phyloP scores from a whole-genome alignment of 2,329 filamentous ascomycete genomes.

The Fusarium solani-melongenae region DNA sequence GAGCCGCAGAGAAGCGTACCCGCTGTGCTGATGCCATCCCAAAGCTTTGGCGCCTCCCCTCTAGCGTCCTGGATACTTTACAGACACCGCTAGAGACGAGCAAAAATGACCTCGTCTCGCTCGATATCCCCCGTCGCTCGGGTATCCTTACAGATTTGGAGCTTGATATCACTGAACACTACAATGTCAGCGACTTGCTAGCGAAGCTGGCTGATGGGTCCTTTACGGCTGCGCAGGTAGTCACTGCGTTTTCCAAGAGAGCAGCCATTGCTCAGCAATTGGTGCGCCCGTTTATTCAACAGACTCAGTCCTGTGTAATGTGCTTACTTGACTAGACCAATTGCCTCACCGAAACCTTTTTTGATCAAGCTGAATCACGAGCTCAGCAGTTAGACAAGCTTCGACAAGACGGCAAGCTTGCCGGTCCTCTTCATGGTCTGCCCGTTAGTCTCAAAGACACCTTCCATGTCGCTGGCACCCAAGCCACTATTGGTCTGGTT shows the following conservation, averaged over 20 bases:
- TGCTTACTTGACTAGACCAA: slow-evolving; percentile 31
- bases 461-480: slow-evolving; percentile 9
- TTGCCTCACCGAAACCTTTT: slow-evolving; percentile 59
- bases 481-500: slow-evolving; percentile 15
- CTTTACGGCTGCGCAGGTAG: slow-evolving; percentile 51
- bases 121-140: slow-evolving; percentile 29
- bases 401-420: slow-evolving; percentile 8
- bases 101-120: slow-evolving; percentile 20
- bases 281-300: slow-evolving; percentile 20
- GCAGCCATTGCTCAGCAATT: slow-evolving; percentile 44
- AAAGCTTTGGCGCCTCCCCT: slow-evolving; percentile 14
- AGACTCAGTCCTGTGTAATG: not conserved
- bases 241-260: slow-evolving; percentile 46
- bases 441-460: slow-evolving; percentile 23
- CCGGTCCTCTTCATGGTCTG: slow-evolving; percentile 33
- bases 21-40: slow-evolving; percentile 12
- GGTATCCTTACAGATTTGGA: slow-evolving; percentile 56
- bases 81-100: slow-evolving; percentile 7
- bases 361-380: slow-evolving; percentile 46
- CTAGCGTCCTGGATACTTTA: not conserved
- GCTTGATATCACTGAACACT: slow-evolving; percentile 57
- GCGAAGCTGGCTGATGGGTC: slow-evolving; percentile 47
- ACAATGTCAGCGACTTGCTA: slow-evolving; percentile 51
- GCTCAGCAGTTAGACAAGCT: slow-evolving; percentile 30
- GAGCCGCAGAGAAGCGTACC: slow-evolving; percentile 10